phyloP scores from a whole-genome alignment of 202 grass and related monocot genomes.

The Schoenoplectus tabernaemontani region DNA sequence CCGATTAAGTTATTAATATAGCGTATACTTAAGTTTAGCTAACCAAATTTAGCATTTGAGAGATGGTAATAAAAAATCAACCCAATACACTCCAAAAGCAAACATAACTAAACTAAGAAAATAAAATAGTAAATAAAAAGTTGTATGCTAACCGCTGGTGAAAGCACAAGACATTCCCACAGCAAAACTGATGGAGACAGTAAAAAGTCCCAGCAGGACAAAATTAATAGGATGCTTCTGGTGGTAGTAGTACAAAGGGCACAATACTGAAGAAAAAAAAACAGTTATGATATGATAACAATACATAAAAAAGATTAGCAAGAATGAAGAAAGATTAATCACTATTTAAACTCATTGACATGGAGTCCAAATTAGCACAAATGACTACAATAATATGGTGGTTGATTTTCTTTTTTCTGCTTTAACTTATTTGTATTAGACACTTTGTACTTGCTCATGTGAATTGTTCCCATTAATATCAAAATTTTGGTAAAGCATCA shows the following conservation, averaged over 20 bases:
- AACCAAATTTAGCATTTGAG: background rate
- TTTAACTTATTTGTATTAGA: background rate
- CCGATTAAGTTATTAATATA: background rate
- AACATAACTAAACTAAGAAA: constrained; percentile 12
- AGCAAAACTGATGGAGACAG: constrained; percentile 64
- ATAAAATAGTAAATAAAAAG: background rate
- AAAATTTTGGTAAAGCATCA: background rate
- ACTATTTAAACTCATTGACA: background rate
- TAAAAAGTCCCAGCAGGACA: constrained; percentile 62
- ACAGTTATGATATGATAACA: background rate
- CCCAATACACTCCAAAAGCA: background rate
- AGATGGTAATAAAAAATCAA: background rate
- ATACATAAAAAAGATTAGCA: background rate
- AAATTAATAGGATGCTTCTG: constrained; percentile 84
- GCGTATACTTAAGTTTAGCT: background rate
- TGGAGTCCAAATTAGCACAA: background rate
- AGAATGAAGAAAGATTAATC: background rate
- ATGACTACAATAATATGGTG: background rate
- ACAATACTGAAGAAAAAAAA: constrained; percentile 39
- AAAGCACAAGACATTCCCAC: constrained; percentile 86
- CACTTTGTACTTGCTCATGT: background rate
- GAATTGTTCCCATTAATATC: background rate
- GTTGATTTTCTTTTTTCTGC: too few relatives aligned
- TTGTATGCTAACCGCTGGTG: constrained; percentile 49
- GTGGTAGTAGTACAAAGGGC: constrained; percentile 60